Evolutionary conservation across 306 rosid species (phyloP).

Genomic region (Aeschynomene evenia): DNA sequence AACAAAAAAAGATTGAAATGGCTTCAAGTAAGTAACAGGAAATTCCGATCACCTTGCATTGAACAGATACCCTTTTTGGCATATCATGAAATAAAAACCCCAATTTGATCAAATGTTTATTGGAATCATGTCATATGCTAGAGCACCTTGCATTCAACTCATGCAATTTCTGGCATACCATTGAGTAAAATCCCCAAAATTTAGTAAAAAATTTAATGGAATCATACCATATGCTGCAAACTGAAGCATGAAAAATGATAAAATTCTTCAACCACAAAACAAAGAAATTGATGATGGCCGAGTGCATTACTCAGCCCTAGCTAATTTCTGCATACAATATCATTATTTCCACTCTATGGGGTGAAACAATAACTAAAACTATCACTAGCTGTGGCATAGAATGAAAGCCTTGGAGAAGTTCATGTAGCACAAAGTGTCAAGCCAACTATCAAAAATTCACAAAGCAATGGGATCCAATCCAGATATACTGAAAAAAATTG

Average conservation of each 20-base stretch:
- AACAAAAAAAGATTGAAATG: conserved; percentile 7
- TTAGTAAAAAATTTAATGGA: conserved; percentile 7
- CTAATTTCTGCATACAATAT: neutral
- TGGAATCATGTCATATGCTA: neutral
- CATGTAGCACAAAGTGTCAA: conserved; percentile 20
- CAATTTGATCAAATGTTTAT: conserved; percentile 12
- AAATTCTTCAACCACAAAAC: neutral
- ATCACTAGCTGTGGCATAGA: neutral
- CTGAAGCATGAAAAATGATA: neutral
- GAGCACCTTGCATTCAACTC: neutral
- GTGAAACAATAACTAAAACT: neutral
- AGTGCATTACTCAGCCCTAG: neutral
- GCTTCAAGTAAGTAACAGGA: neutral
- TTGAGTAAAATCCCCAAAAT: neutral
- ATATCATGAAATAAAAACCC: neutral
- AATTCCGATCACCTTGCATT: conserved; percentile 3
- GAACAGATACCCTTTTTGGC: neutral
- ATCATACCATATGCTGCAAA: conserved; percentile 1
- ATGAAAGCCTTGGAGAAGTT: conserved; percentile 9
- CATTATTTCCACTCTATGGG: conserved; percentile 12
- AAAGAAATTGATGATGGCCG: neutral
- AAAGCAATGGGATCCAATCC: conserved; percentile 23
- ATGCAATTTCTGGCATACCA: neutral
- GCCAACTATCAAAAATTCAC: conserved; percentile 22
- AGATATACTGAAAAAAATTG: conserved; percentile 19